Evolutionary conservation across 345 rosid species (phyloP).

Genomic region (Xanthoceras sorbifolium): DNA sequence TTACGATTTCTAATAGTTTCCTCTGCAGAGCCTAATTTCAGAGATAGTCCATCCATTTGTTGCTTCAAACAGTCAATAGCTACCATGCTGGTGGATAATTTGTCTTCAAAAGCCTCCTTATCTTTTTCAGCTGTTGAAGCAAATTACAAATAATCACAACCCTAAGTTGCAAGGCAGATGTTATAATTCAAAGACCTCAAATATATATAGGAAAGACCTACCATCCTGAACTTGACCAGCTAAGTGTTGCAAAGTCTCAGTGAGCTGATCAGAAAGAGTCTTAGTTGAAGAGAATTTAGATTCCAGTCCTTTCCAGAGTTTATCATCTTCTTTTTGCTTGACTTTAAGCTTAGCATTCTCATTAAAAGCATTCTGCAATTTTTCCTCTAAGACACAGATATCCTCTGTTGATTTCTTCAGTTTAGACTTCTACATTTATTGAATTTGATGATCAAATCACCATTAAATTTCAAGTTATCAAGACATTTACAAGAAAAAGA

Average conservation of each 20-base stretch:
- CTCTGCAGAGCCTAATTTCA: constrained; percentile 51
- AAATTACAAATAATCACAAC: constrained; percentile 24
- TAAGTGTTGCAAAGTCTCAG: constrained; percentile 79
- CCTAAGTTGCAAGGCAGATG: not conserved
- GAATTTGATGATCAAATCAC: constrained; percentile 18
- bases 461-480: constrained; percentile 6
- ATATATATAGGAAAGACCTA: constrained; percentile 30
- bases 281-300: constrained; percentile 88
- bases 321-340: constrained; percentile 89
- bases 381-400: constrained; percentile 65
- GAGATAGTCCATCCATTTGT: constrained; percentile 44
- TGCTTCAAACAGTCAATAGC: constrained; percentile 50
- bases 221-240: constrained; percentile 84
- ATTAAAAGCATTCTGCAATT: constrained; percentile 80
- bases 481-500: not conserved
- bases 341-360: constrained; percentile 90
- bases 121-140: constrained; percentile 69
- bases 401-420: constrained; percentile 73
- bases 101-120: constrained; percentile 48
- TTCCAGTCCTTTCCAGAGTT: constrained; percentile 90
- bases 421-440: constrained; percentile 62
- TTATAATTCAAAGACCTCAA: constrained; percentile 7
- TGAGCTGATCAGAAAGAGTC: constrained; percentile 73
- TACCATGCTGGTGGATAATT: constrained; percentile 41
- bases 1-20: constrained; percentile 57